phyloP scores from a whole-genome alignment of 1,284 basidiomycete species.

The Apiotrichum laibachii region DNA sequence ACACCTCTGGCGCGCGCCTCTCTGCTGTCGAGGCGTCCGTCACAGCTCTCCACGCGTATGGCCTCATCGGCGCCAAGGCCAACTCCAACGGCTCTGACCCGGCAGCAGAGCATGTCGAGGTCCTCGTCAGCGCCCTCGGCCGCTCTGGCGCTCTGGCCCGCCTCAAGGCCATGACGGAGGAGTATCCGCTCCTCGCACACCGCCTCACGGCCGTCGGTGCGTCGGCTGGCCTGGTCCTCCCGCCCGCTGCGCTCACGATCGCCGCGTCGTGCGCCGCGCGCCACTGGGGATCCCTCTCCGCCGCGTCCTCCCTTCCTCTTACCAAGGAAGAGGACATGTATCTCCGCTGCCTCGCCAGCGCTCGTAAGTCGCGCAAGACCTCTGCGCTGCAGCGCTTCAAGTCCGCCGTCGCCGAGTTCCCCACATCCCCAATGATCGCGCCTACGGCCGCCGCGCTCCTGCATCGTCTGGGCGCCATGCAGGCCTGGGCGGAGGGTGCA shows the following conservation, averaged over 20 bases:
- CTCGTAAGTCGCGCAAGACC: constrained; percentile 1
- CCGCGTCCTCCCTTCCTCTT: not conserved
- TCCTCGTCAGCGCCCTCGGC: constrained; percentile 7
- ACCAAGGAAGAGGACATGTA: not conserved
- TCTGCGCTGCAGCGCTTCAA: not conserved
- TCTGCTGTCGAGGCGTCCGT: not conserved
- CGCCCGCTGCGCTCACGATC: not conserved
- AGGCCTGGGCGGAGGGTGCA: constrained; percentile 1
- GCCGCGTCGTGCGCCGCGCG: constrained; percentile 16
- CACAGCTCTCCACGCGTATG: constrained; percentile 11
- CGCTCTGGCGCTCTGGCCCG: not conserved
- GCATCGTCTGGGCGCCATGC: constrained; percentile 1
- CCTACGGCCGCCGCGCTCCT: constrained; percentile 6
- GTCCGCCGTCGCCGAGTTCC: not conserved
- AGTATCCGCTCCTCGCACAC: constrained; percentile 16
- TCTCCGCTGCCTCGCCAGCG: not conserved
- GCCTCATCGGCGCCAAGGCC: constrained; percentile 1
- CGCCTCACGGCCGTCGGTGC: constrained; percentile 7
- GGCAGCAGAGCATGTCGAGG: not conserved
- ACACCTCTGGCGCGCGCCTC: not conserved
- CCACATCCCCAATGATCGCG: constrained; percentile 3
- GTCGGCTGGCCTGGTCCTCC: constrained; percentile 4
- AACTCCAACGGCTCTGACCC: not conserved
- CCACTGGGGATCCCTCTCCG: constrained; percentile 16
- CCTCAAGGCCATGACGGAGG: not conserved